Conservation (phyloP, 805 yeast genomes). For the Candida awuae region DNA sequence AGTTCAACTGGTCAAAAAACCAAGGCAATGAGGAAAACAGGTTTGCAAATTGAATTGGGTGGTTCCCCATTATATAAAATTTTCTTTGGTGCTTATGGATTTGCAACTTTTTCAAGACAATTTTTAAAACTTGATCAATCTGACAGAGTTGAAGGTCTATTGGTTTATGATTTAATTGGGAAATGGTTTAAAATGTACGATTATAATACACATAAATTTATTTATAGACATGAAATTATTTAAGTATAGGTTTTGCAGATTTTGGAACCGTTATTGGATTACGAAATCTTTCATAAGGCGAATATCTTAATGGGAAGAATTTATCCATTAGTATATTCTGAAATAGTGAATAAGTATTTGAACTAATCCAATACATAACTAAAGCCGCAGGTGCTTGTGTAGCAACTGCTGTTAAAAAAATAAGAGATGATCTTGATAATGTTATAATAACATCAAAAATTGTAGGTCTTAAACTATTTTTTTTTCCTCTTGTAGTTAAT, state of each 20-base stretch:
- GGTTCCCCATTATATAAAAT: conserved; percentile 6
- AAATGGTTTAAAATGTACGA: conserved; percentile 10
- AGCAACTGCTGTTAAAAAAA: conserved; percentile 74
- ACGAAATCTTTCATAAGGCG: conserved; percentile 33
- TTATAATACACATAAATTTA: conserved; percentile 4
- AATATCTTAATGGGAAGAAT: conserved; percentile 48
- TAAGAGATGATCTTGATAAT: conserved; percentile 64
- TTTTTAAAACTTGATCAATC: conserved; percentile 5
- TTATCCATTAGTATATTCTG: conserved; percentile 70
- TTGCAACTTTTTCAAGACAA: conserved; percentile 7
- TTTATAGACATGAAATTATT: conserved; percentile 3
- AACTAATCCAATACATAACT: conserved; percentile 83
- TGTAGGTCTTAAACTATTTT: conserved; percentile 43
- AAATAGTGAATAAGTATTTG: conserved; percentile 64
- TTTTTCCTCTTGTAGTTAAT: conserved; percentile 33
- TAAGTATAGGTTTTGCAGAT: conserved; percentile 9
- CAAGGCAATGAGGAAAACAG: neutral
- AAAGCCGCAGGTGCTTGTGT: conserved; percentile 82
- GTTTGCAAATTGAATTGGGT: neutral
- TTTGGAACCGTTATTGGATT: conserved; percentile 9
- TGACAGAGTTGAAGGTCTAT: conserved; percentile 7
- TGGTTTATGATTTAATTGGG: conserved; percentile 10
- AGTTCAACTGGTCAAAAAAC: neutral
- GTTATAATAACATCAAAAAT: conserved; percentile 58
- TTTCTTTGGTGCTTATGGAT: conserved; percentile 9